Conservation (phyloP, 1,284 basidiomycete species). For the Apiotrichum montevideense region DNA sequence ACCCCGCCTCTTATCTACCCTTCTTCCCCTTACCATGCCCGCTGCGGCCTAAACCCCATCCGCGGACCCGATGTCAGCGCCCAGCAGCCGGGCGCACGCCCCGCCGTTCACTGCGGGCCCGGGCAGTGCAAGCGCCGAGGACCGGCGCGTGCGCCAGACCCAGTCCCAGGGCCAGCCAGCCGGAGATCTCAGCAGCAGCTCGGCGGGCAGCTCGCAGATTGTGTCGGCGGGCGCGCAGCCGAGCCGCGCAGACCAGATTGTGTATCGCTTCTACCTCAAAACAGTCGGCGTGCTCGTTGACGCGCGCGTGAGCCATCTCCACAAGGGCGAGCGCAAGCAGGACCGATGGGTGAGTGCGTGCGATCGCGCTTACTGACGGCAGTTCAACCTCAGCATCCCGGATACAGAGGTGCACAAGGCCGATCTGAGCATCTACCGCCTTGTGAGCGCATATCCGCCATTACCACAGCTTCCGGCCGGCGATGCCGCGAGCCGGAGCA, state of each 20-base stretch:
- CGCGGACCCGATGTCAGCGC: neutral
- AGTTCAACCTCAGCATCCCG: constrained; percentile 44
- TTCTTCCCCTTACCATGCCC: neutral
- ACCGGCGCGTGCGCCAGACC: neutral
- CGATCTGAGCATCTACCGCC: constrained; percentile 39
- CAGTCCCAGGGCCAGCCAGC: neutral
- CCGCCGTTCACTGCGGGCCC: neutral
- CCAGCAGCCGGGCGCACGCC: constrained; percentile 3
- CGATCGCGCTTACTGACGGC: neutral
- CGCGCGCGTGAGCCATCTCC: constrained; percentile 39
- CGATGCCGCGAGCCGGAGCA: constrained; percentile 12
- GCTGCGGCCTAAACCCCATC: neutral
- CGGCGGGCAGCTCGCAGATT: constrained; percentile 21
- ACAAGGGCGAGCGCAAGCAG: constrained; percentile 31
- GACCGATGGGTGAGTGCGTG: constrained; percentile 42
- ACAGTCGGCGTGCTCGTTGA: constrained; percentile 43
- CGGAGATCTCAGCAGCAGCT: constrained; percentile 12
- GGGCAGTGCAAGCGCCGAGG: neutral
- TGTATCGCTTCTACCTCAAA: constrained; percentile 45
- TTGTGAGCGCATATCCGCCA: constrained; percentile 28
- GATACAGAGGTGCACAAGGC: constrained; percentile 41
- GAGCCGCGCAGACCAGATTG: constrained; percentile 39
- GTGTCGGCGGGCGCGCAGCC: constrained; percentile 2
- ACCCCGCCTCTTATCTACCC: too few species aligned
- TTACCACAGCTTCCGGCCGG: constrained; percentile 4